A percentile compares a stretch with the other conserved stretches of the same genome.
These are phyloP conservation scores for Apiospora sp. DNA, from an alignment of 2,329 filamentous ascomycete species.

Conservation along the genomic window DNA sequence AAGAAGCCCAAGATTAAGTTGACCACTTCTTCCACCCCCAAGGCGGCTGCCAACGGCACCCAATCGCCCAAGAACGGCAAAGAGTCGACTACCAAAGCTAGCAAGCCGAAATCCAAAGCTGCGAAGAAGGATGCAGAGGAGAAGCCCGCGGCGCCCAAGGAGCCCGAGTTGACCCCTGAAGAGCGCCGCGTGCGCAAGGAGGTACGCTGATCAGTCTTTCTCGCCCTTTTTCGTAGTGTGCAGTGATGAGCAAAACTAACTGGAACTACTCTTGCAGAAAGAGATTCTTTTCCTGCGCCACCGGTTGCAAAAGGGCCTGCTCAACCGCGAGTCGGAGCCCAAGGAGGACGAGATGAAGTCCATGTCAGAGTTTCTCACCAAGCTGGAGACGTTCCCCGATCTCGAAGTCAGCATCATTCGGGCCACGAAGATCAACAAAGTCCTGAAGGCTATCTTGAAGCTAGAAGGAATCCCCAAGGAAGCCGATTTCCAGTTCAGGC, in stretches of 20 bases:
- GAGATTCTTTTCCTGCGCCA: conserved; percentile 94
- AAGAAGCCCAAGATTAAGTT: conserved; percentile 76
- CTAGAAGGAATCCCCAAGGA: conserved; percentile 86
- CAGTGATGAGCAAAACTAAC: conserved; percentile 42
- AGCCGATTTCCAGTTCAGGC: conserved; percentile 88
- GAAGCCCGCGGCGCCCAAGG: conserved; percentile 55
- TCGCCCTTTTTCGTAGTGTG: background rate
- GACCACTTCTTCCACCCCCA: conserved; percentile 71
- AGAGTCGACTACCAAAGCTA: conserved; percentile 58
- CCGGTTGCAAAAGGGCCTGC: conserved; percentile 91
- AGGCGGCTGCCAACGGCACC: conserved; percentile 68
- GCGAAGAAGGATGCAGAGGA: conserved; percentile 64
- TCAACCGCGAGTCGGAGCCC: conserved; percentile 84
- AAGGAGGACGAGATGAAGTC: conserved; percentile 83
- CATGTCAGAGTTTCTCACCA: conserved; percentile 80
- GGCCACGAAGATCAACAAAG: conserved; percentile 97
- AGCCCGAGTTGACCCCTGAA: conserved; percentile 65
- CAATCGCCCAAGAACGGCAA: conserved; percentile 48
- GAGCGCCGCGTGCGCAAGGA: conserved; percentile 67
- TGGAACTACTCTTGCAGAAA: conserved; percentile 53
- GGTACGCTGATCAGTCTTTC: conserved; percentile 47
- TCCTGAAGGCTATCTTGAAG: conserved; percentile 93
- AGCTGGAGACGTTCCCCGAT: conserved; percentile 81
- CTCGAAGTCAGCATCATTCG: conserved; percentile 91
- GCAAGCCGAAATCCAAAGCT: conserved; percentile 65